Evolutionary conservation across 2,329 filamentous ascomycete species (phyloP), one percentile per base, ranked within the genome.

Genomic region (Fusarium albosuccineum): DNA sequence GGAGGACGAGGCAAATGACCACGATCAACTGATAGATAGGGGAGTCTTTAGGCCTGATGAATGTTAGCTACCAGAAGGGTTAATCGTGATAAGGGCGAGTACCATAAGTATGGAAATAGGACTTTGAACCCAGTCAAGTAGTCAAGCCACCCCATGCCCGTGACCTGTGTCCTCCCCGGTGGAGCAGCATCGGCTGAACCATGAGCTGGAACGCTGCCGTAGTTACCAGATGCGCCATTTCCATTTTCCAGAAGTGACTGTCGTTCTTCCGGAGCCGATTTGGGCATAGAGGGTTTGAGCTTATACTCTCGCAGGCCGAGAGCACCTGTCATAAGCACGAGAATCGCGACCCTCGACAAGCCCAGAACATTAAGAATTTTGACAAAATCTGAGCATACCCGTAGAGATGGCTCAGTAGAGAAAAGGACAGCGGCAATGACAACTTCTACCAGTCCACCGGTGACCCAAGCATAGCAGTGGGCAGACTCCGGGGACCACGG

Each of bases 21-120:
- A 82, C 80, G 9, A 79, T 76, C 8, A 71, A 70, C 59, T 84
- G 82, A 37, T 82, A 79, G 3, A 79, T 52, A 1, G 68, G 73
- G 0, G 80, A 81, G 53, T 82, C 77, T 17, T 81, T 79, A 11
- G 82, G 82, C 79, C 79, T 82, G 13, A n/a, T 0, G 16, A 30
- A 16, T 2, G 50, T 72, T 53, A 75, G 60, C 46, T 29, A 62
- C 50, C 10, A 16, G 6, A 6, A 26, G 13, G 3, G 1, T 29
- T 13, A 14, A 54, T 3, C 22, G 22, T 22, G 22, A 4, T 6
- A 3, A 5, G 14, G 9, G 1, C 5, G 4, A 68, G 16, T 70
- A 79, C 82, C 82, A 84, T 2, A 84, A 72, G 42, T 82, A 83
- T 3, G 82, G 81, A 33, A 83, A 83, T 6, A 84, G 73, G 9